A percentile compares a stretch with the other conserved stretches of the same genome.
Conservation (phyloP, 148 eudicot genomes). For the Rhododendron simsii region DNA sequence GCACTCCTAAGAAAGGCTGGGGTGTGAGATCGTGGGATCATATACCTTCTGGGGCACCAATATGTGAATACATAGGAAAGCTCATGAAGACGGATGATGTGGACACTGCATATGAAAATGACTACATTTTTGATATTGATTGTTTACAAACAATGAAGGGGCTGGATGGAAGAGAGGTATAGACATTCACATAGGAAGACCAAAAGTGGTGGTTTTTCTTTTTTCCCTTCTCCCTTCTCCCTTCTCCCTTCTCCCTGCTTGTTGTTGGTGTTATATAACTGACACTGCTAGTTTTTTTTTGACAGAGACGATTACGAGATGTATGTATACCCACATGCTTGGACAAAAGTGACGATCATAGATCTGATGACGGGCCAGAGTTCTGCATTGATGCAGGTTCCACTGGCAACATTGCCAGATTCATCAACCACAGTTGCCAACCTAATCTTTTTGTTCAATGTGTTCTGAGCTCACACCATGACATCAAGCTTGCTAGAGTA, state of each 20-base stretch:
- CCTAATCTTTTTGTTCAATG: constrained; percentile 84
- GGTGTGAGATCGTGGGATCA: constrained; percentile 84
- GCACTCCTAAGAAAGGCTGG: constrained; percentile 83
- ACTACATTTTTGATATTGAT: constrained; percentile 64
- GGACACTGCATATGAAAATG: constrained; percentile 38
- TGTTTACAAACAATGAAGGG: constrained; percentile 76
- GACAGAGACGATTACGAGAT: constrained; percentile 55
- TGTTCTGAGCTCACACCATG: constrained; percentile 63
- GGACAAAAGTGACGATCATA: constrained; percentile 28
- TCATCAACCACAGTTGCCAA: constrained; percentile 80
- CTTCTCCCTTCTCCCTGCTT: neutral
- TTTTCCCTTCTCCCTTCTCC: neutral
- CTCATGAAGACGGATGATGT: constrained; percentile 62
- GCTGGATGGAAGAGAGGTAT: constrained; percentile 79
- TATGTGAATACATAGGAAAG: constrained; percentile 66
- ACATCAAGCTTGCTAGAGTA: constrained; percentile 51
- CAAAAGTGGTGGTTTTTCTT: neutral
- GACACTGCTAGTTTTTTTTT: neutral
- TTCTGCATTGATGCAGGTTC: constrained; percentile 69
- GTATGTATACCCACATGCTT: constrained; percentile 37
- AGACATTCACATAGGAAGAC: neutral
- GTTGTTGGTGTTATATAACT: neutral
- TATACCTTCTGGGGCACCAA: constrained; percentile 72
- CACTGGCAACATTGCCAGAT: constrained; percentile 64
- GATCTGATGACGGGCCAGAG: constrained; percentile 43